Evolutionary conservation across 108 stramenopile species (phyloP).

Genomic region (Fistulifera pelliculosa): DNA sequence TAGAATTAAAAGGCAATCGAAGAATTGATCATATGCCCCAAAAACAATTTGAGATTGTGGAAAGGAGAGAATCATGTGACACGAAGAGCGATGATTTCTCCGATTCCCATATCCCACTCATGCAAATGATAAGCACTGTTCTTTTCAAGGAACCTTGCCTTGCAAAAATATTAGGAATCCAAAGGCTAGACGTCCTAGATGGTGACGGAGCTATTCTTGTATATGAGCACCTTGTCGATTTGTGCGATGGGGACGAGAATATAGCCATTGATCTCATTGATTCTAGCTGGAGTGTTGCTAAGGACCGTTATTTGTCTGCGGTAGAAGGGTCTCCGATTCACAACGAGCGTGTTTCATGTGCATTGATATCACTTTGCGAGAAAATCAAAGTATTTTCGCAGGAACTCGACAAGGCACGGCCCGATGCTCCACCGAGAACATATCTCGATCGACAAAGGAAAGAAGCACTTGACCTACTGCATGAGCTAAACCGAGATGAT

Average conservation of each 20-base stretch:
- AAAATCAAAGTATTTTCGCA: not conserved
- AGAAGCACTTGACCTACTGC: conserved; percentile 14
- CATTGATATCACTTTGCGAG: not conserved
- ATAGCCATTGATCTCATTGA: conserved; percentile 33
- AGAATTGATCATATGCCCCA: conserved; percentile 34
- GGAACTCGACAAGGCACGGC: conserved; percentile 12
- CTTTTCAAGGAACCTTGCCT: conserved; percentile 32
- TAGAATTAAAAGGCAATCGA: conserved; percentile 27
- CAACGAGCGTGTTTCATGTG: not conserved
- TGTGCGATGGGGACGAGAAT: conserved; percentile 33
- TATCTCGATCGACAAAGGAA: conserved; percentile 18
- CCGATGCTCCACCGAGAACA: conserved; percentile 8
- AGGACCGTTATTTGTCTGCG: not conserved
- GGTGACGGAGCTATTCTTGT: conserved; percentile 59
- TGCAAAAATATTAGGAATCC: conserved; percentile 30
- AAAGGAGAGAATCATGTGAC: not conserved
- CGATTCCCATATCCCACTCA: not conserved
- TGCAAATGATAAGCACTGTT: not conserved
- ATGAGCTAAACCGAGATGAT: conserved; percentile 21
- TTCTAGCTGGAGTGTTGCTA: not conserved
- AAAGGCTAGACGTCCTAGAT: conserved; percentile 53
- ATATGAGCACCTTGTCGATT: conserved; percentile 39
- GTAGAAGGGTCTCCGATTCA: not conserved
- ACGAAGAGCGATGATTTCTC: not conserved
- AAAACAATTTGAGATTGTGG: conserved; percentile 57